Conservation (phyloP, 768 basidiomycete genomes). For the Tricholoma hemisulphureum region DNA sequence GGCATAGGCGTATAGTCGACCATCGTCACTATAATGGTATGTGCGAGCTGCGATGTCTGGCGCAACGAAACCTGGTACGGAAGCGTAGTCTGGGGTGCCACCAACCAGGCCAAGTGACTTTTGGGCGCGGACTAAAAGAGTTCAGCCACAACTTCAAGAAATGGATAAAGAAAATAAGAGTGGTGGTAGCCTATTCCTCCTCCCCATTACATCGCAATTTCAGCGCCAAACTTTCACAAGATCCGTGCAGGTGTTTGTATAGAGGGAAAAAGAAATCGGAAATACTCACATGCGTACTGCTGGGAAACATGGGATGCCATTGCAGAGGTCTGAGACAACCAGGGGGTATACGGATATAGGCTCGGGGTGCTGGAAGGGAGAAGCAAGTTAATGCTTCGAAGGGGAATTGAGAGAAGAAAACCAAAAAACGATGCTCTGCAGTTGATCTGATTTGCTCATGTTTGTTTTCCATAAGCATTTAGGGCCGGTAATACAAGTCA, state of each 20-base stretch:
- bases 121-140: constrained; percentile 80
- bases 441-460: constrained; percentile 11
- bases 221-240: neutral
- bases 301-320: constrained; percentile 78
- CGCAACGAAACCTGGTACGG: constrained; percentile 58
- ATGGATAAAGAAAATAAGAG: neutral
- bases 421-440: neutral
- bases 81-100: constrained; percentile 73
- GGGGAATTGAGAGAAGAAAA: constrained; percentile 11
- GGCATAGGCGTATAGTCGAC: constrained; percentile 83
- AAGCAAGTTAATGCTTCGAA: constrained; percentile 86
- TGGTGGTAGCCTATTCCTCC: neutral
- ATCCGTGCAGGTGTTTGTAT: constrained; percentile 12
- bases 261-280: constrained; percentile 15
- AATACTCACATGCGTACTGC: constrained; percentile 79
- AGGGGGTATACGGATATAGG: constrained; percentile 26
- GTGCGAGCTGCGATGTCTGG: constrained; percentile 75
- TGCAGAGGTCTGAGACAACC: constrained; percentile 31
- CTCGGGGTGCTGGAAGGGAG: constrained; percentile 59
- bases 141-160: constrained; percentile 10
- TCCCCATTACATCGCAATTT: neutral
- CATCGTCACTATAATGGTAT: constrained; percentile 82
- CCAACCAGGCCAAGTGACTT: constrained; percentile 86
- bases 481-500: too few relatives aligned
- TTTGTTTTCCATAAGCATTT: constrained; percentile 9